Evolutionary conservation across 805 yeast species (phyloP).

Genomic region (Candida oleophila): DNA sequence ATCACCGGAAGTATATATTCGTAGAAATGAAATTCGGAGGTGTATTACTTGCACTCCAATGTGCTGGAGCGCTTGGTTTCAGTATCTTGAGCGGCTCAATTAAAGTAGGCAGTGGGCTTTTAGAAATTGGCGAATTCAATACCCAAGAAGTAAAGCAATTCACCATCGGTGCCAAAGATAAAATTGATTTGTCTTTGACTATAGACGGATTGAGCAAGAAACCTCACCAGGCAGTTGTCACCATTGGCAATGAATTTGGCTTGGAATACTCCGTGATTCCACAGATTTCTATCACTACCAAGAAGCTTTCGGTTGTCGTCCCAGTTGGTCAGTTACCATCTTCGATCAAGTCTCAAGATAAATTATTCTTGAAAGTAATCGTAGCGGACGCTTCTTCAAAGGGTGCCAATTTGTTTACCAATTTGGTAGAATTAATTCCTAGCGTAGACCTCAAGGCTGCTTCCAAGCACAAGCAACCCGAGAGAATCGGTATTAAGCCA

Average conservation of each 20-base stretch:
- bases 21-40: constrained; percentile 1
- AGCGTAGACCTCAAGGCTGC: constrained; percentile 22
- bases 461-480: constrained; percentile 20
- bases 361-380: constrained; percentile 28
- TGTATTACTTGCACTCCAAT: constrained; percentile 4
- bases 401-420: constrained; percentile 20
- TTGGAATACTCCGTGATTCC: constrained; percentile 35
- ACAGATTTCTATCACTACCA: constrained; percentile 16
- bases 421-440: constrained; percentile 32
- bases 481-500: constrained; percentile 47
- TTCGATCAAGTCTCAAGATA: constrained; percentile 33
- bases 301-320: constrained; percentile 22
- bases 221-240: constrained; percentile 37
- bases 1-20: neutral
- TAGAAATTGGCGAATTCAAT: constrained; percentile 29
- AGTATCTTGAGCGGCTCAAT: constrained; percentile 29
- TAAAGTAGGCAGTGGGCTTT: constrained; percentile 20
- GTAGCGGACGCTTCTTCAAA: constrained; percentile 23
- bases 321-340: constrained; percentile 31
- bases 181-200: constrained; percentile 25
- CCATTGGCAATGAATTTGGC: constrained; percentile 27
- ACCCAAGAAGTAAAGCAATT: constrained; percentile 30
- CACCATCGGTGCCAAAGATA: constrained; percentile 31
- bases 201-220: constrained; percentile 17
- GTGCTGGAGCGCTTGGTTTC: constrained; percentile 24